phyloP scores from a whole-genome alignment of 1,284 basidiomycete genomes.

The Microbotryum silenes-acaulis region DNA sequence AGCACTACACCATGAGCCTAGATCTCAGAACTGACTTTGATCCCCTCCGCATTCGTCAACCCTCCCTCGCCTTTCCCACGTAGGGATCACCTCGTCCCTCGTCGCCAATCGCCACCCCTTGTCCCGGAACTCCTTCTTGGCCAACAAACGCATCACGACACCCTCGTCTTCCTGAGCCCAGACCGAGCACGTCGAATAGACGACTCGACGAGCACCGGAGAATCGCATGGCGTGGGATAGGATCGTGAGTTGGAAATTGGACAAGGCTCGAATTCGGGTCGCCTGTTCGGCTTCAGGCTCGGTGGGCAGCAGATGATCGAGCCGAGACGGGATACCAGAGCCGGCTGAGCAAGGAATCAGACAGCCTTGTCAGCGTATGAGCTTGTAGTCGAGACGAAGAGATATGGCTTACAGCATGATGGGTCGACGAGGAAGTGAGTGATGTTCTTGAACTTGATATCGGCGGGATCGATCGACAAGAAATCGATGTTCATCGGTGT shows the following conservation, averaged over 20 bases:
- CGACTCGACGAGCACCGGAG: conserved; percentile 58
- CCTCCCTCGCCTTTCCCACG: conserved; percentile 70
- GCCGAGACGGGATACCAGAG: conserved; percentile 36
- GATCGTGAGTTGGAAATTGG: conserved; percentile 84
- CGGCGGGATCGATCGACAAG: conserved; percentile 58
- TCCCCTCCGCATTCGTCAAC: conserved; percentile 48
- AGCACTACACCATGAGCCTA: no score
- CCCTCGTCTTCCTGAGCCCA: conserved; percentile 85
- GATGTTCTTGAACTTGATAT: conserved; percentile 54
- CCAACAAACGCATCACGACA: conserved; percentile 63
- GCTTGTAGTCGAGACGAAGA: no score
- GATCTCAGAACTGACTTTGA: conserved; percentile 23
- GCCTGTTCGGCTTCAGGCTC: conserved; percentile 45
- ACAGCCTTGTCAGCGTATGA: background rate
- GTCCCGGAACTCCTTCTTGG: conserved; percentile 55
- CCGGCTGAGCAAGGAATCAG: conserved; percentile 26
- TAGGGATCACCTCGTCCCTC: conserved; percentile 57
- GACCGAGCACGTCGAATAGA: conserved; percentile 94
- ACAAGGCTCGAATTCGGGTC: conserved; percentile 64
- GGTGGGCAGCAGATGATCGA: conserved; percentile 38
- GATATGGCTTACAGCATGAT: conserved; percentile 52
- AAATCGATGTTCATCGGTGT: conserved; percentile 69
- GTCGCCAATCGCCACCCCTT: conserved; percentile 62
- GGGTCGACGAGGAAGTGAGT: conserved; percentile 88
- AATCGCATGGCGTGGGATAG: conserved; percentile 92